phyloP scores from a whole-genome alignment of 192 early-diverging fungal genomes.

The Gamsiella multidivaricata region DNA sequence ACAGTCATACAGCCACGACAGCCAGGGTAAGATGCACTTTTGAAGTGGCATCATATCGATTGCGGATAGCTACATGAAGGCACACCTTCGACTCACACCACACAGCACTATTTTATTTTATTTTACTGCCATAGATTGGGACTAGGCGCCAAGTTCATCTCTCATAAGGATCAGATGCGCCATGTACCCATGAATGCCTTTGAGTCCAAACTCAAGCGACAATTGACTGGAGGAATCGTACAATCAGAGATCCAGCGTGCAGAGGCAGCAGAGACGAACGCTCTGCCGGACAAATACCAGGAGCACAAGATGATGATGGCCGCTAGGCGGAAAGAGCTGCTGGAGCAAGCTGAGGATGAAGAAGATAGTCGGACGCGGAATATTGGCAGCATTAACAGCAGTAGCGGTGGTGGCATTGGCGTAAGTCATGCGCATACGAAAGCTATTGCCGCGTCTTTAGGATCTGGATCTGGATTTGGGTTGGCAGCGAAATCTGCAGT shows the following conservation, averaged over 20 bases:
- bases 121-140: slow-evolving; percentile 52
- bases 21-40: slow-evolving; percentile 30
- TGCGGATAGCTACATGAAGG: no score
- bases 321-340: slow-evolving; percentile 45
- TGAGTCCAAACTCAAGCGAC: slow-evolving; percentile 55
- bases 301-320: slow-evolving; percentile 55
- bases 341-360: slow-evolving; percentile 28
- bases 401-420: not conserved
- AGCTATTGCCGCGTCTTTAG: no score
- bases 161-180: slow-evolving; percentile 61
- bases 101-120: not conserved
- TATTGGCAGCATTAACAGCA: slow-evolving; percentile 18
- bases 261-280: slow-evolving; percentile 41
- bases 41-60: no score
- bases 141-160: slow-evolving; percentile 64
- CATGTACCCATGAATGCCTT: slow-evolving; percentile 52
- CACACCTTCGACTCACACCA: no score
- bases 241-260: slow-evolving; percentile 11
- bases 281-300: slow-evolving; percentile 52
- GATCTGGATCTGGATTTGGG: no score
- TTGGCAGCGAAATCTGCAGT: no score
- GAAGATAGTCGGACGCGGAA: slow-evolving; percentile 45
- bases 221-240: slow-evolving; percentile 48
- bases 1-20: slow-evolving; percentile 32
- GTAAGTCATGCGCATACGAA: no score